phyloP scores from a whole-genome alignment of 371 early-diverging fungal genomes.

The Saksenaea oblongispora region DNA sequence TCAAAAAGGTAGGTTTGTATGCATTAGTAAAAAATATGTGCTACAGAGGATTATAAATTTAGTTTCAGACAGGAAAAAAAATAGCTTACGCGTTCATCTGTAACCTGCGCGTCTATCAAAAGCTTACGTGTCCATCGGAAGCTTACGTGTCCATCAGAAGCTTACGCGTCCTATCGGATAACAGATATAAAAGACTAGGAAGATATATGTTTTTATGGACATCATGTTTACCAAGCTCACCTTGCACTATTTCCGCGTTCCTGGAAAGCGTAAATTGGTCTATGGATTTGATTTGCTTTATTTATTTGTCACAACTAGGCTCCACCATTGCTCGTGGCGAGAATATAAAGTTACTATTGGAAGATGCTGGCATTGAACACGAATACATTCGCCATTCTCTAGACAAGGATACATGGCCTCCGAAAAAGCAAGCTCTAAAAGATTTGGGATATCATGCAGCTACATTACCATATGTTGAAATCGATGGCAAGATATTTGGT shows the following conservation, averaged over 20 bases:
- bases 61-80: too few relatives aligned
- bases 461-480: slow-evolving; percentile 2
- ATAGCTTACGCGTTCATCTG: too few relatives aligned
- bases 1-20: too few relatives aligned
- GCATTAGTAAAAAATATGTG: too few relatives aligned
- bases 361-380: slow-evolving; percentile 12
- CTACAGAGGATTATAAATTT: too few relatives aligned
- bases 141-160: background rate
- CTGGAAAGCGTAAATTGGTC: background rate
- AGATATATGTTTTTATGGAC: background rate
- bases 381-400: slow-evolving; percentile 1
- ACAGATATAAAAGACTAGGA: background rate
- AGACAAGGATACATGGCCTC: background rate
- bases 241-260: background rate
- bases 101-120: too few relatives aligned
- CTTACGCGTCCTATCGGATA: too few relatives aligned
- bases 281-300: too few relatives aligned
- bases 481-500: slow-evolving; percentile 1
- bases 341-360: slow-evolving; percentile 6
- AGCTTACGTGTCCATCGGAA: background rate
- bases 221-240: background rate
- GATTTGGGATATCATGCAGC: background rate
- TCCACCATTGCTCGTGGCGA: slow-evolving; percentile 4
- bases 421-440: background rate
- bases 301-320: background rate